phyloP scores from a whole-genome alignment of 257 asterid genomes.

The Verbena officinalis region DNA sequence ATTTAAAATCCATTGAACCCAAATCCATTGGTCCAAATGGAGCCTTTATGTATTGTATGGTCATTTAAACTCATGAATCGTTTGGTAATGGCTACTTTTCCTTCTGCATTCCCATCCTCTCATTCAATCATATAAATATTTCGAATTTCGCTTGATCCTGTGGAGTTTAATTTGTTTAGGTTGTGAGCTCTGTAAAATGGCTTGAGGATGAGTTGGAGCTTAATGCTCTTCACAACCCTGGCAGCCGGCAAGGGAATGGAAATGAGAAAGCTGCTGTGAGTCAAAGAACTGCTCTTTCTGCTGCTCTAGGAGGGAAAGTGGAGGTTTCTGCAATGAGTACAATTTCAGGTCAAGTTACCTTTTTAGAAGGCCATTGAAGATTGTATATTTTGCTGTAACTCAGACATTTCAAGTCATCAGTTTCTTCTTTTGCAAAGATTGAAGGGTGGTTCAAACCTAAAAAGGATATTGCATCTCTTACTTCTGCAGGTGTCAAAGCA shows the following conservation, averaged over 20 bases:
- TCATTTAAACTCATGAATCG: not conserved
- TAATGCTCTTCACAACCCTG: slow-evolving; percentile 97
- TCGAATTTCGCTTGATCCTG: no score
- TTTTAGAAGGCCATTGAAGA: slow-evolving; percentile 17
- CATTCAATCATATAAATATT: slow-evolving; percentile 9
- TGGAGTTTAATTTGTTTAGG: slow-evolving; percentile 73
- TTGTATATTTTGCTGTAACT: slow-evolving; percentile 29
- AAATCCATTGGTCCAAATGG: no score
- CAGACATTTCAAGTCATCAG: not conserved
- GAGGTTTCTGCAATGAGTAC: slow-evolving; percentile 89
- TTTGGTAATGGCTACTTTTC: not conserved
- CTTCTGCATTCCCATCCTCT: not conserved
- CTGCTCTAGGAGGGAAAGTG: slow-evolving; percentile 96
- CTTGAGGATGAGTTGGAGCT: slow-evolving; percentile 99
- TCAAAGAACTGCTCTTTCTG: slow-evolving; percentile 96
- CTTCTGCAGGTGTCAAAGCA: slow-evolving; percentile 91
- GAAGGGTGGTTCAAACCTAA: slow-evolving; percentile 24
- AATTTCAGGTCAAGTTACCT: slow-evolving; percentile 68
- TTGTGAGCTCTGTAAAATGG: slow-evolving; percentile 99
- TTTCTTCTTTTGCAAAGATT: slow-evolving; percentile 23
- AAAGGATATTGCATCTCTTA: slow-evolving; percentile 31
- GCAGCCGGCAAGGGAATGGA: slow-evolving; percentile 90
- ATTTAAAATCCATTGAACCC: no score
- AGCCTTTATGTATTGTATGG: not conserved
- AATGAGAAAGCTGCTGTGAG: slow-evolving; percentile 91